Conservation (phyloP, 495 filamentous ascomycete species). For the Penicillium daleae region DNA sequence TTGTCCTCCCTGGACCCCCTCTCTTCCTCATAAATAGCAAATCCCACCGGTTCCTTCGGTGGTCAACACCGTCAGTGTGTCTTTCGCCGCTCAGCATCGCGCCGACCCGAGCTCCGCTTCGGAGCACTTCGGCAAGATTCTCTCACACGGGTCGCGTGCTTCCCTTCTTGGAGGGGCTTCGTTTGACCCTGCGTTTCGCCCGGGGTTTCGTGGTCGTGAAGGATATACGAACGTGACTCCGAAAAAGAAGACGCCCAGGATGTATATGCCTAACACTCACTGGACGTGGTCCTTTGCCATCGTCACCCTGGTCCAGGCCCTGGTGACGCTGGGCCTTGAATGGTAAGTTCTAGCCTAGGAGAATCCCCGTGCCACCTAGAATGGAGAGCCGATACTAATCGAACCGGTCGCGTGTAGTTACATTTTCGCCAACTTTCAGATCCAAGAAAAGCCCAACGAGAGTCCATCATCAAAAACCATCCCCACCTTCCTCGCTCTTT, state of each 20-base stretch:
- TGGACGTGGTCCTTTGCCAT: slow-evolving; percentile 91
- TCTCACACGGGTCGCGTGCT: slow-evolving; percentile 61
- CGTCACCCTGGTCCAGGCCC: slow-evolving; percentile 73
- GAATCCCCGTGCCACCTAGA: background rate
- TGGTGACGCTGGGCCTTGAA: slow-evolving; percentile 81
- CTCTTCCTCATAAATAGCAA: slow-evolving; percentile 12
- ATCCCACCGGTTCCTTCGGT: slow-evolving; percentile 32
- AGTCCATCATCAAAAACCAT: slow-evolving; percentile 65
- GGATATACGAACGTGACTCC: slow-evolving; percentile 50
- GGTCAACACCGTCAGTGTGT: slow-evolving; percentile 46
- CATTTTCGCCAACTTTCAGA: slow-evolving; percentile 59
- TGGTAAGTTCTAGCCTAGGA: slow-evolving; percentile 61
- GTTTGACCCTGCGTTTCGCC: slow-evolving; percentile 55
- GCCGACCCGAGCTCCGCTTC: slow-evolving; percentile 45
- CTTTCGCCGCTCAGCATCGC: slow-evolving; percentile 34
- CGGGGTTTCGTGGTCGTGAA: slow-evolving; percentile 60
- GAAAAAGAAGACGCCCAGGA: slow-evolving; percentile 37
- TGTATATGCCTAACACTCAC: slow-evolving; percentile 74
- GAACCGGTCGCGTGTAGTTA: slow-evolving; percentile 36
- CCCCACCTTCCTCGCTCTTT: slow-evolving; percentile 90
- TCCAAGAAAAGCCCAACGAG: slow-evolving; percentile 62
- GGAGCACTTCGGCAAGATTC: slow-evolving; percentile 61
- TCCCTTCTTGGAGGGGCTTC: slow-evolving; percentile 69
- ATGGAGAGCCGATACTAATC: background rate
- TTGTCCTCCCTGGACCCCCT: slow-evolving; percentile 7